These are phyloP conservation scores for Oryza officinalis DNA, from an alignment of 176 grass and related monocot genomes.

Conservation along the genomic window DNA sequence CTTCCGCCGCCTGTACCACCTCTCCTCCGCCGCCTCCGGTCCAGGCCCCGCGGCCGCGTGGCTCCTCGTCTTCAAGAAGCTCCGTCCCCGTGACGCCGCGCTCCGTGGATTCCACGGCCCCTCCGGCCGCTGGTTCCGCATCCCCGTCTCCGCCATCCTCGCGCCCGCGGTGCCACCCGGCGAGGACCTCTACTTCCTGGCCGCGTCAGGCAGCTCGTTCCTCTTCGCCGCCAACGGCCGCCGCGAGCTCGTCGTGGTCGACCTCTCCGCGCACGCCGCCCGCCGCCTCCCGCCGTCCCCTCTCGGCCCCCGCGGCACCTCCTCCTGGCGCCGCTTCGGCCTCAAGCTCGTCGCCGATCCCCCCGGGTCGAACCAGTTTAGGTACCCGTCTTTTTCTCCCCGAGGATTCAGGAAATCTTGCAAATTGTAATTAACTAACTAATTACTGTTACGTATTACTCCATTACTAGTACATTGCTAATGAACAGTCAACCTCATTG, in stretches of 20 bases:
- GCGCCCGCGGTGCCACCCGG: slow-evolving; percentile 62
- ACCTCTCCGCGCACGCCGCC: slow-evolving; percentile 61
- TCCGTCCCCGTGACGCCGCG: slow-evolving; percentile 62
- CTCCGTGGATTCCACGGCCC: slow-evolving; percentile 87
- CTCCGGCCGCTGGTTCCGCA: slow-evolving; percentile 79
- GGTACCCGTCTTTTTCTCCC: slow-evolving; percentile 45
- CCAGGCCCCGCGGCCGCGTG: slow-evolving; percentile 61
- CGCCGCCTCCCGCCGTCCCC: slow-evolving; percentile 68
- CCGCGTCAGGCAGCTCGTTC: slow-evolving; percentile 79
- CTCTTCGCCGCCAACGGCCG: slow-evolving; percentile 90
- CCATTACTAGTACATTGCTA: not conserved
- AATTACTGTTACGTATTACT: not conserved
- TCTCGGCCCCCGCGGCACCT: slow-evolving; percentile 91
- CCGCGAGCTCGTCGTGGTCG: slow-evolving; percentile 72
- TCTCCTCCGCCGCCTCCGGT: slow-evolving; percentile 46
- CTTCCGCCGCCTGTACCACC: slow-evolving; percentile 80
- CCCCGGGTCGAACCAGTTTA: slow-evolving; percentile 60
- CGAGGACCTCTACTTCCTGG: slow-evolving; percentile 92
- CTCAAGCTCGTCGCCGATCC: slow-evolving; percentile 86
- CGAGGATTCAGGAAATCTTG: slow-evolving; percentile 23
- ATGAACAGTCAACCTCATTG: not conserved
- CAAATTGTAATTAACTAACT: not conserved
- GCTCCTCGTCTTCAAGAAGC: slow-evolving; percentile 91
- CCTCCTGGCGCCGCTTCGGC: slow-evolving; percentile 85
- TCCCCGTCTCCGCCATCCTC: slow-evolving; percentile 65